Conservation (phyloP, 2,329 filamentous ascomycete genomes). For the Coniella lustricola region DNA sequence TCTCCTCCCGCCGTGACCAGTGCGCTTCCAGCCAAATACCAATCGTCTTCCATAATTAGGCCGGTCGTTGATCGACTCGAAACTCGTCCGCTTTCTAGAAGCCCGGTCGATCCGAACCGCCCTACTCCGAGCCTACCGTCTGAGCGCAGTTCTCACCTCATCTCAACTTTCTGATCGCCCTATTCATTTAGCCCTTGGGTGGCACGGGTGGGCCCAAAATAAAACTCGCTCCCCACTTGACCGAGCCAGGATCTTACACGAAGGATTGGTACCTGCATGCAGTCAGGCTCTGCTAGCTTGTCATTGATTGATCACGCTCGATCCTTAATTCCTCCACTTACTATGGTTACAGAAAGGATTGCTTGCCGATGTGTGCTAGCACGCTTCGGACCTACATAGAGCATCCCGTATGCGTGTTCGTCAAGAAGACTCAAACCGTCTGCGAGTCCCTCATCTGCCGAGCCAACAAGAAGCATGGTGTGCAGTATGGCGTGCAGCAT, state of each 20-base stretch:
- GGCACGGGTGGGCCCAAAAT: neutral
- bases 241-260: neutral
- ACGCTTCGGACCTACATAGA: neutral
- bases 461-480: neutral
- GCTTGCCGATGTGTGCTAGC: neutral
- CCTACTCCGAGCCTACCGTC: neutral
- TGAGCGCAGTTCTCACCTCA: neutral
- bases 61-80: neutral
- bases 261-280: slow-evolving; percentile 9
- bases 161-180: neutral
- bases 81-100: neutral
- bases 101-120: slow-evolving; percentile 5
- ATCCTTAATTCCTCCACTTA: neutral
- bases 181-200: slow-evolving; percentile 1
- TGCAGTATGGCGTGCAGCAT: slow-evolving; percentile 5
- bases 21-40: too few relatives aligned
- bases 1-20: neutral
- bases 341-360: too few relatives aligned
- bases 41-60: neutral
- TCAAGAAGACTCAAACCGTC: neutral
- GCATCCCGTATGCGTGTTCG: neutral
- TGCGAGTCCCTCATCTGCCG: slow-evolving; percentile 1
- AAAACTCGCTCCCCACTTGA: slow-evolving; percentile 2
- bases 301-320: neutral
- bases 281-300: neutral